Evolutionary conservation across 371 early-diverging fungal species (phyloP).

Genomic region (Choanephora cucurbitarum): DNA sequence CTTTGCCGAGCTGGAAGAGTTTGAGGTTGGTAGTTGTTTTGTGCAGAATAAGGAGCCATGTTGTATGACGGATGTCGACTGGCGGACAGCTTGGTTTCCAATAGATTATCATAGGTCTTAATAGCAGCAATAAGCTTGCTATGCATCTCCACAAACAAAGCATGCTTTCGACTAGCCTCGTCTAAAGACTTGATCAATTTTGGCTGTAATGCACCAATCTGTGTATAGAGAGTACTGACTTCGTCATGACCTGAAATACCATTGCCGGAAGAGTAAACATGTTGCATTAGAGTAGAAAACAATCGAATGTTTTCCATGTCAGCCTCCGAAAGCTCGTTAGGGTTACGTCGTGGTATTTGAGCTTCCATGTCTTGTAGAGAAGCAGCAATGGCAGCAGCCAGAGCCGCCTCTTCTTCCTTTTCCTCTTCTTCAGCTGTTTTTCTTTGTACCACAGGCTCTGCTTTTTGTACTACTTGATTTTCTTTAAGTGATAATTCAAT

Average conservation of each 20-base stretch:
- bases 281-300: conserved; percentile 69
- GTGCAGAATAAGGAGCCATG: not conserved
- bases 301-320: conserved; percentile 76
- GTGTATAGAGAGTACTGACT: conserved; percentile 64
- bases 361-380: not conserved
- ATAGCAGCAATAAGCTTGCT: conserved; percentile 76
- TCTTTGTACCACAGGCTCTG: not conserved
- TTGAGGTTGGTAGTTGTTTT: too few species aligned
- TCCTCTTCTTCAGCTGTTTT: conserved; percentile 6
- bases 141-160: conserved; percentile 60
- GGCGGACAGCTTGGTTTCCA: conserved; percentile 22
- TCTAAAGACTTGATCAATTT: conserved; percentile 69
- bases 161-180: conserved; percentile 65
- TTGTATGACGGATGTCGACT: not conserved
- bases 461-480: conserved; percentile 47
- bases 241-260: conserved; percentile 64
- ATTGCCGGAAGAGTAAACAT: conserved; percentile 49
- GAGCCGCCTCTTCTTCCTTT: conserved; percentile 78
- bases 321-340: conserved; percentile 41
- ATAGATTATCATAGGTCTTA: conserved; percentile 77
- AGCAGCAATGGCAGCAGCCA: conserved; percentile 85
- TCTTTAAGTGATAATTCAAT: conserved; percentile 85
- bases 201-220: conserved; percentile 69
- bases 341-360: not conserved
- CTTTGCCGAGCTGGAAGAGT: too few species aligned